Base-by-base conservation (phyloP, 768 basidiomycete species). In the Pilatotrama ljubarskyi region DNA sequence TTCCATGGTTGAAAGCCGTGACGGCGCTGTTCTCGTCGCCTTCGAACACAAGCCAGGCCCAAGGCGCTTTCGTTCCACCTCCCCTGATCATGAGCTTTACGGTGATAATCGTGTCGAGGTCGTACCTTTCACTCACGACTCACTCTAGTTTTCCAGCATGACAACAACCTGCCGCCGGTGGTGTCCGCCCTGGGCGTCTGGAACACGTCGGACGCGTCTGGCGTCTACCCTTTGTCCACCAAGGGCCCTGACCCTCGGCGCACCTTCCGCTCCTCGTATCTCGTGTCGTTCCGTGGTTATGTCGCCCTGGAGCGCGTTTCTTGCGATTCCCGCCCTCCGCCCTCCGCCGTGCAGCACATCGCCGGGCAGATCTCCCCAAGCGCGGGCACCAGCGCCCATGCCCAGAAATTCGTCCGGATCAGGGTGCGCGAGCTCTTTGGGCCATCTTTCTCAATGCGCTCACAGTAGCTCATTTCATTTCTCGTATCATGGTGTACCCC, bases 1-100 rank as follows among this genome's bases (percentile, higher is more conserved):
- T 67, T 43, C 78, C 78, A 0, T 78, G 75, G 75, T 58, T 79
- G 11, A 70, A 77, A 43, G 75, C 77, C 1, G 64, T 79, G 40
- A 69, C 74, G 4, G 73, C 75, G 18, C 67, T 79, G 13, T 74
- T 80, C 53, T 65, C 63, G 14, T 66, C 67, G 10, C 74, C 75
- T 0, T 73, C 78, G 0, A 65, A 66, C 13, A 47, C 55, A 35
- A 72, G 64, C 0, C 63, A 58, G 7, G 52, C 61, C 10, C 66
- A 64, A n/a, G 71, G 68, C 15, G 70, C 66, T 6, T 70, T 76
- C 15, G 71, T 62, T 0, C 77, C 79, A n/a, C 73, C 78, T 1
- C 64, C 77, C 0, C 68, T 80, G 5, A 67, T 79, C 42, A 76
- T 80, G 75, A 73, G 77, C 25, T 77, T 79, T 64, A 79, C 78